A percentile compares a stretch with the other conserved stretches of the same genome.
phyloP scores from a whole-genome alignment of 805 yeast genomes.

The Candida peoriensis region DNA sequence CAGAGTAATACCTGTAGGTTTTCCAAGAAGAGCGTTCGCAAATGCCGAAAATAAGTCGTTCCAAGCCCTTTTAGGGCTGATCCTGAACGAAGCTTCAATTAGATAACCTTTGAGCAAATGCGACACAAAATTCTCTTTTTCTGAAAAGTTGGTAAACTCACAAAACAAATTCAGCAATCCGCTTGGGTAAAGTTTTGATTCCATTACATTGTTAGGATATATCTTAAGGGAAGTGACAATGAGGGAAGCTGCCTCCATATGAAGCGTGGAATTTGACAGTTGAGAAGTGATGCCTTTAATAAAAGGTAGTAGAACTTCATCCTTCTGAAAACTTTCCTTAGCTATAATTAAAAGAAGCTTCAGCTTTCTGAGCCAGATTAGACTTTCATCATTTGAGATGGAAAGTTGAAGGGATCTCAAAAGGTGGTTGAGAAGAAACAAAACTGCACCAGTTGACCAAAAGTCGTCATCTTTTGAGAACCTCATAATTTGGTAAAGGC shows the following conservation, averaged over 20 bases:
- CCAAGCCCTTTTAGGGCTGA: conserved; percentile 10
- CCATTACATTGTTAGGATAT: conserved; percentile 4
- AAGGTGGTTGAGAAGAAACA: conserved; percentile 35
- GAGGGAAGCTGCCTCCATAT: conserved; percentile 25
- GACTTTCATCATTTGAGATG: conserved; percentile 20
- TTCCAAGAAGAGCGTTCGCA: conserved; percentile 4
- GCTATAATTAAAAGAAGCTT: conserved; percentile 32
- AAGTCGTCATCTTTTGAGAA: conserved; percentile 13
- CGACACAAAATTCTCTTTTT: background rate
- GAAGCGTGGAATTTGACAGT: conserved; percentile 15
- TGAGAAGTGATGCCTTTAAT: conserved; percentile 9
- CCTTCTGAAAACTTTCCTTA: conserved; percentile 9
- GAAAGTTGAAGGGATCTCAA: conserved; percentile 23
- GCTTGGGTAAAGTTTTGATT: conserved; percentile 6
- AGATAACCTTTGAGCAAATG: conserved; percentile 1
- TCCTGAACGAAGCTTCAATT: background rate
- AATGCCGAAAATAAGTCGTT: conserved; percentile 11
- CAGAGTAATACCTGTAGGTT: conserved; percentile 4
- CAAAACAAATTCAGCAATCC: conserved; percentile 21
- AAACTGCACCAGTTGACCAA: conserved; percentile 32
- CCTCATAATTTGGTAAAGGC: conserved; percentile 11
- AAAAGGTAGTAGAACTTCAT: conserved; percentile 20
- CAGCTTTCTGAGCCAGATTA: conserved; percentile 29
- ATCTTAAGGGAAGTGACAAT: conserved; percentile 18
- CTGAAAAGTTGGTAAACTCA: conserved; percentile 7